These are phyloP conservation scores for Eustoma russellianum DNA, from an alignment of 257 asterid genomes.

Conservation along the genomic window DNA sequence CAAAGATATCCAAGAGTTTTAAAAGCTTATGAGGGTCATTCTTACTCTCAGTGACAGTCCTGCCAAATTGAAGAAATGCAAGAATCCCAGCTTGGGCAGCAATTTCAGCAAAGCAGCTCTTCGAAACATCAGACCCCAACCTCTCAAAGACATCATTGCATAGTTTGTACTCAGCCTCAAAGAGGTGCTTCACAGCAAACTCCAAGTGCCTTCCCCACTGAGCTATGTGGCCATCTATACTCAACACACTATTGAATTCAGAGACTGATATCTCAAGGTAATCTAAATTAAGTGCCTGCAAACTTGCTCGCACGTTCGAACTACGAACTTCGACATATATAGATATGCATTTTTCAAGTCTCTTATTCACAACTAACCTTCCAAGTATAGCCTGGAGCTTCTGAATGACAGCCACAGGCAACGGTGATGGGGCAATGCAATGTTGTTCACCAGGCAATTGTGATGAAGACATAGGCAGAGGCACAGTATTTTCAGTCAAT, in stretches of 20 bases:
- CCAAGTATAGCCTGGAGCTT: conserved; percentile 72
- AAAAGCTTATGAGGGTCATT: conserved; percentile 81
- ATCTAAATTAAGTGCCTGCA: conserved; percentile 76
- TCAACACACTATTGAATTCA: conserved; percentile 67
- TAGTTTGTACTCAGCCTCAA: conserved; percentile 74
- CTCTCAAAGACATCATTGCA: conserved; percentile 74
- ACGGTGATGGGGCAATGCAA: conserved; percentile 61
- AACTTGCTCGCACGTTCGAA: conserved; percentile 63
- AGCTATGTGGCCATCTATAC: conserved; percentile 62
- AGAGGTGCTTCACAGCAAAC: conserved; percentile 75
- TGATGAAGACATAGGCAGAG: conserved; percentile 55
- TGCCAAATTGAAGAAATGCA: conserved; percentile 79
- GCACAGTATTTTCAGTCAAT: conserved; percentile 46
- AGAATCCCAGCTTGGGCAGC: conserved; percentile 80
- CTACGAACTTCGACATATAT: conserved; percentile 76
- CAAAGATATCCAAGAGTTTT: conserved; percentile 70
- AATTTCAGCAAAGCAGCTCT: conserved; percentile 68
- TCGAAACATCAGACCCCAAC: conserved; percentile 73
- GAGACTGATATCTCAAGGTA: conserved; percentile 79
- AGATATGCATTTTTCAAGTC: conserved; percentile 65
- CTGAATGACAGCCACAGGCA: conserved; percentile 63
- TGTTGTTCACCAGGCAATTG: conserved; percentile 45
- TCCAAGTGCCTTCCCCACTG: conserved; percentile 88
- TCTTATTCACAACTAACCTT: conserved; percentile 45
- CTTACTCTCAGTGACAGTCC: conserved; percentile 76